Evolutionary conservation across 1,139 yeast genomes (phyloP).

Genomic region (Geotrichum bryndzae): DNA sequence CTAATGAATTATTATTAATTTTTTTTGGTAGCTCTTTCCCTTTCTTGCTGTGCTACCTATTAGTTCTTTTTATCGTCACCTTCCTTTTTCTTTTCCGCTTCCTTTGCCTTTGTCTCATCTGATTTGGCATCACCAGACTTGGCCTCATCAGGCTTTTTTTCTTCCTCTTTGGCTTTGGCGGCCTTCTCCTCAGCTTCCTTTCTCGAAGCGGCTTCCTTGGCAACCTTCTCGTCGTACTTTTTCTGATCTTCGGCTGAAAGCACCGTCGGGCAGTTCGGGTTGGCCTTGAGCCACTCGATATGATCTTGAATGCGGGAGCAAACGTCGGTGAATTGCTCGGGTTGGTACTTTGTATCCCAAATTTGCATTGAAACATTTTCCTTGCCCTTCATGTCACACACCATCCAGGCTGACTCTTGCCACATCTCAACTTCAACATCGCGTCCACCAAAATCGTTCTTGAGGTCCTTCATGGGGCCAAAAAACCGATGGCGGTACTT

Average conservation of each 20-base stretch:
- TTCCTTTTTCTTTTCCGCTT: not conserved
- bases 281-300: slow-evolving; percentile 28
- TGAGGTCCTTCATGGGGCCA: slow-evolving; percentile 48
- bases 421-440: slow-evolving; percentile 61
- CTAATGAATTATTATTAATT: not conserved
- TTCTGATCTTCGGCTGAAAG: slow-evolving; percentile 10
- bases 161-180: not conserved
- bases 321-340: slow-evolving; percentile 38
- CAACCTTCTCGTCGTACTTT: not conserved
- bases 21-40: not conserved
- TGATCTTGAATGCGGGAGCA: slow-evolving; percentile 30
- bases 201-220: not conserved
- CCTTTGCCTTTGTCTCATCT: not conserved
- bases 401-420: slow-evolving; percentile 51
- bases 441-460: slow-evolving; percentile 38
- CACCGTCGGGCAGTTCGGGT: slow-evolving; percentile 4
- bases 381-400: slow-evolving; percentile 44
- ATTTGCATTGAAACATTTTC: slow-evolving; percentile 42
- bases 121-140: not conserved
- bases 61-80: not conserved
- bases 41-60: not conserved
- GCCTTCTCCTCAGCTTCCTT: not conserved
- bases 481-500: slow-evolving; percentile 32
- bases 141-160: not conserved
- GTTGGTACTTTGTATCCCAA: slow-evolving; percentile 42